Base-by-base conservation (phyloP, 306 rosid genomes). In the Dalbergia cultrata region DNA sequence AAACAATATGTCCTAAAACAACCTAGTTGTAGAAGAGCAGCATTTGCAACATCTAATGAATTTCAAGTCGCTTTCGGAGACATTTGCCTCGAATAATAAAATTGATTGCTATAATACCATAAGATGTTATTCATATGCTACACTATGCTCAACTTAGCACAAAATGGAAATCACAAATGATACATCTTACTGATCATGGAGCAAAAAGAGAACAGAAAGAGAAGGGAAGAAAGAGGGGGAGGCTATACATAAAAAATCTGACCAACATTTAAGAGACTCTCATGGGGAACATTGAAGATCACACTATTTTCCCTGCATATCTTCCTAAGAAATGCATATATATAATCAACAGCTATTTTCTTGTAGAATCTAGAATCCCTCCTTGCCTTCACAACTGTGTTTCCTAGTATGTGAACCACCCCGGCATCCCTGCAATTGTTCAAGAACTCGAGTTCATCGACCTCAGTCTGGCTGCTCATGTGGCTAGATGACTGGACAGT, bases 261-360 rank as follows among this genome's bases (percentile, higher is more conserved):
- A 8, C 99, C 99, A 77, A 95, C 99, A 68, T 95, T 93, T 73
- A 95, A 81, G 62, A 95, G 90, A 80, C 94, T 87, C 92, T 93
- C 99, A 35, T 95, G 99, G 79, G 99, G 99, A 83, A 95, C 56
- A 86, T 95, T 93, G 88, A 95, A 95, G 82, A 95, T 95, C 68
- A 86, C 94, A 87, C 98, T 95, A n/a, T 91, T 72, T 79, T 90
- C 97, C 79, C 99, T 89, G 89, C 99, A 95, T 31, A 95, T 79
- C 85, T 93, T 93, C 86, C 97, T 89, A 67, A 95, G 98, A 80
- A 95, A 95, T 14, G 98, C 95, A 85, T 93, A 91, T 37, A 91
- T 52, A 66, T 91, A 95, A 90, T 95, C 96, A 8, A 95, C 85
- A 45, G 94, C 94, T 83, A 93, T 88, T 88, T 78, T 90, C 86